Evolutionary conservation across 2,329 filamentous ascomycete species (phyloP), one percentile per base, ranked within the genome.

Genomic region (Pseudocercospora cruenta): DNA sequence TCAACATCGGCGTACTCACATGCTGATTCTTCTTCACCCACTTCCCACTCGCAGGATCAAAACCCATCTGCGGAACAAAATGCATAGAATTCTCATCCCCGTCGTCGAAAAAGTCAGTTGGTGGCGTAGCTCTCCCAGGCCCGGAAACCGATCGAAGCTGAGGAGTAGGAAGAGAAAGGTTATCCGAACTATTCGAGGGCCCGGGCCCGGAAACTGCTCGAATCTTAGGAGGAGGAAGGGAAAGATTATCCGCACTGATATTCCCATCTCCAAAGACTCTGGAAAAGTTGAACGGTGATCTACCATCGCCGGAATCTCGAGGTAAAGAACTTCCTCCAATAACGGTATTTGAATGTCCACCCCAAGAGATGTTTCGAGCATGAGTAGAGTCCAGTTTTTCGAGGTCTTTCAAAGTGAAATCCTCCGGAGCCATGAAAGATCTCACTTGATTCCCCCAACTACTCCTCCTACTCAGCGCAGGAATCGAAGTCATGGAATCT

Each of bases 11-110:
- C n/a, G 21, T 49, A 49, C 45, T 49, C 45, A 3, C 12, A 21
- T 24, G 9, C 24, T 31, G 8, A 31, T n/a, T 4, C 12, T 26
- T 54, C 22, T 54, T 54, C 51, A 54, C 51, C 51, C 24, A 54
- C 24, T 28, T 54, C 51, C 51, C 51, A 54, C 51, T 54, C 51
- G 24, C 51, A n/a, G 51, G 10, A 54, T 54, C 51, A 26, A 54
- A 54, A 4, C 51, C 51, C 51, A 54, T 54, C 51, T n/a, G 21
- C 9, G 51, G 51, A 8, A n/a, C 14, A 31, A 54, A 51, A 26
- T 14, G 10, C 24, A 24, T 28, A 22, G 14, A 14, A 8, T 54
- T 24, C 19, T 26, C 24, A 9, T 24, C 45, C 3, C 49, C 49
- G 4, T 53, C 12, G 1, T 14, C 49, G 49, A 24, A 5, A 19